Conservation (phyloP, 345 rosid genomes). For the Eucalyptus regnans region DNA sequence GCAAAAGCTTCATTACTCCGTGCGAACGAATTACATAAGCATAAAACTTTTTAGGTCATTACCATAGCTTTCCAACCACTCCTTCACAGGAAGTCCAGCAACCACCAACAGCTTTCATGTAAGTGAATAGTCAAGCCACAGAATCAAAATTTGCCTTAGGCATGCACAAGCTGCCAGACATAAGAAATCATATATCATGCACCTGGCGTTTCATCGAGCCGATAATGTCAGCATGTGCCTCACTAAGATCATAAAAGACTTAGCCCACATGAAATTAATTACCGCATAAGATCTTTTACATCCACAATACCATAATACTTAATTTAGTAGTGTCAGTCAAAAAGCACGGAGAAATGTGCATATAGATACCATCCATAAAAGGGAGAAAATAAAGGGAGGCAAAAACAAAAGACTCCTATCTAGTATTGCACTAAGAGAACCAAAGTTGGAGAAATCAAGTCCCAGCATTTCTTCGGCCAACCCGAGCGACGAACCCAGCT, state of each 20-base stretch:
- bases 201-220: background rate
- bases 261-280: background rate
- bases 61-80: background rate
- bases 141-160: background rate
- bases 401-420: background rate
- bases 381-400: background rate
- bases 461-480: slow-evolving; percentile 78
- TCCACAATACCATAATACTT: background rate
- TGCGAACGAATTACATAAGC: background rate
- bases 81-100: background rate
- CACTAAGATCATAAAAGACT: background rate
- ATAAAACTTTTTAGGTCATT: background rate
- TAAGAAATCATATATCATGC: background rate
- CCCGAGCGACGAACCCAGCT: slow-evolving; percentile 97
- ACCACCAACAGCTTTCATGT: background rate
- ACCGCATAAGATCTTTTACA: background rate
- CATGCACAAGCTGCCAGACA: background rate
- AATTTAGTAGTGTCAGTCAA: background rate
- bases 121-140: background rate
- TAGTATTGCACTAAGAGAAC: background rate
- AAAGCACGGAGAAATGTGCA: background rate
- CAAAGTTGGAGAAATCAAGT: slow-evolving; percentile 8
- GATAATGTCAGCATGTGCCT: background rate
- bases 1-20: background rate
- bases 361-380: background rate